Evolutionary conservation across 2,329 filamentous ascomycete species (phyloP).

Genomic region (Neopestalotiopsis clavispora): DNA sequence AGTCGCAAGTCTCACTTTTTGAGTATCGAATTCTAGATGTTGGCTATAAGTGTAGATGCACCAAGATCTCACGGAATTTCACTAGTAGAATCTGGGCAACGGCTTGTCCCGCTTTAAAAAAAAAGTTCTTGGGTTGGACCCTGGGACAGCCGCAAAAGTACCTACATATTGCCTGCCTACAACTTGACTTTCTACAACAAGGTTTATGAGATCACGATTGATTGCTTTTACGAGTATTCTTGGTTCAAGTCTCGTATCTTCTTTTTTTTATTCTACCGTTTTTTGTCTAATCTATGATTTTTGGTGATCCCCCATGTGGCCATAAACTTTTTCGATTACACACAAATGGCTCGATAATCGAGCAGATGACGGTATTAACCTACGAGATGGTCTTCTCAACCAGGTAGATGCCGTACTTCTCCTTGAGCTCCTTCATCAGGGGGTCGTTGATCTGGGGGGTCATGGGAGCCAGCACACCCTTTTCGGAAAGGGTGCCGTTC

Average conservation of each 20-base stretch:
- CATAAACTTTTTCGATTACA: not conserved
- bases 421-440: slow-evolving; percentile 56
- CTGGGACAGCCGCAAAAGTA: not conserved
- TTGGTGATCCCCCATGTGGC: not conserved
- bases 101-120: slow-evolving; percentile 12
- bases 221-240: not conserved
- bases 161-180: not conserved
- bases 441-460: slow-evolving; percentile 69
- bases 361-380: not conserved
- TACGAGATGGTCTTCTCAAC: slow-evolving; percentile 11
- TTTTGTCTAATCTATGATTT: not conserved
- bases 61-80: not conserved
- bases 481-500: slow-evolving; percentile 73
- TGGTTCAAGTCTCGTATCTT: not conserved
- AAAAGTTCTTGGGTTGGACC: not conserved
- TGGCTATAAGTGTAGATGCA: not conserved
- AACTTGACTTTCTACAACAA: not conserved
- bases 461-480: slow-evolving; percentile 80
- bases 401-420: slow-evolving; percentile 15
- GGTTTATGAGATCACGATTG: not conserved
- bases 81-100: not conserved
- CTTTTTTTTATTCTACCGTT: not conserved
- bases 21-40: not conserved
- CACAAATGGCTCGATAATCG: not conserved
- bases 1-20: too few species aligned